Conservation (phyloP, 73 alveolate genomes). For the Tetrahymena elliotti region DNA sequence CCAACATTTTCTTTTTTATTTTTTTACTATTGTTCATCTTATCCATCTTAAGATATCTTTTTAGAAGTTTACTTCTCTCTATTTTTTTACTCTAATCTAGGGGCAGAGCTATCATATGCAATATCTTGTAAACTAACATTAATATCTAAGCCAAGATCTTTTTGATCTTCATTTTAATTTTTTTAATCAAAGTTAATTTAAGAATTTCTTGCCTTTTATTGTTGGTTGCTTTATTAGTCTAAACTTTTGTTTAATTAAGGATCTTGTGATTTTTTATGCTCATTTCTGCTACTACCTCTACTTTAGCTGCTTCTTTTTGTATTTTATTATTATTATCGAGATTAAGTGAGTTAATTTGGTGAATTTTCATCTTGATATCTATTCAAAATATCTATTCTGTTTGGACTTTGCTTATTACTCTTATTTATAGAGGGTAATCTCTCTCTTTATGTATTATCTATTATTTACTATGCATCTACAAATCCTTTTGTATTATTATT, state of each 20-base stretch:
- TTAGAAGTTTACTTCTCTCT: background rate
- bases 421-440: background rate
- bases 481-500: background rate
- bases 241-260: no score
- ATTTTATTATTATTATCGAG: background rate
- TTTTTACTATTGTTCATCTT: background rate
- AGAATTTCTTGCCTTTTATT: no score
- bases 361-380: background rate
- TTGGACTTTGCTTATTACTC: background rate
- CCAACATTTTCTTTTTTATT: background rate
- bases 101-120: background rate
- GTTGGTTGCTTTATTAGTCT: background rate
- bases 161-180: background rate
- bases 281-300: background rate
- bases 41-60: background rate
- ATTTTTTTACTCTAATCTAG: background rate
- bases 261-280: background rate
- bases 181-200: no score
- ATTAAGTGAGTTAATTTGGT: background rate
- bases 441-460: background rate
- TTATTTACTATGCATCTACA: background rate
- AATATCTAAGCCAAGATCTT: background rate
- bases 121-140: background rate
- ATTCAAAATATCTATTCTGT: background rate
- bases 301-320: background rate